Conservation (phyloP, 2,329 filamentous ascomycete species). For the Bimuria novae-zelandiae region DNA sequence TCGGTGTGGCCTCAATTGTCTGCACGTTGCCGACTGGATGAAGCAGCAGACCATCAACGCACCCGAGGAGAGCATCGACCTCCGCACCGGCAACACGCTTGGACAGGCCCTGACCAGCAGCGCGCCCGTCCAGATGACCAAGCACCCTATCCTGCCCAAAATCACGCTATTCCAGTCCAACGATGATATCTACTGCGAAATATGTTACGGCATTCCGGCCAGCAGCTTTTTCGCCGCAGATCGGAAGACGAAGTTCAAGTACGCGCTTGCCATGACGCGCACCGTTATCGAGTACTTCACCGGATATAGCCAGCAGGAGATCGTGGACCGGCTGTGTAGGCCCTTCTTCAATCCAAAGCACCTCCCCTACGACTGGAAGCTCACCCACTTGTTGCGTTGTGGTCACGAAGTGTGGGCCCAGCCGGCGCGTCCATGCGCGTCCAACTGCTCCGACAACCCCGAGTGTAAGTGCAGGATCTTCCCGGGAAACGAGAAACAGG, state of each 20-base stretch:
- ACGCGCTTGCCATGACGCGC: constrained; percentile 16
- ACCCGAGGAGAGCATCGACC: not conserved
- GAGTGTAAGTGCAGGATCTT: not conserved
- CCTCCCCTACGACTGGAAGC: not conserved
- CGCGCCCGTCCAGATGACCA: not conserved
- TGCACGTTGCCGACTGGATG: constrained; percentile 6
- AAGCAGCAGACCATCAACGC: not conserved
- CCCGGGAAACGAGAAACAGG: constrained; percentile 3
- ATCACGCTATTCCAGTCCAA: not conserved
- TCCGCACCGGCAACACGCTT: not conserved
- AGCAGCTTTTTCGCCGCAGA: constrained; percentile 11
- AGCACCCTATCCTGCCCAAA: not conserved
- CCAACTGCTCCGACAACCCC: constrained; percentile 13
- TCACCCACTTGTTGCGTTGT: constrained; percentile 18
- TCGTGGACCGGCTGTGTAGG: constrained; percentile 1
- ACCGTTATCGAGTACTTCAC: constrained; percentile 6
- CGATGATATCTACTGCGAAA: constrained; percentile 22
- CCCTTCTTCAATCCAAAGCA: constrained; percentile 2
- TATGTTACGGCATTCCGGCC: constrained; percentile 20
- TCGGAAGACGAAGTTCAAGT: constrained; percentile 4
- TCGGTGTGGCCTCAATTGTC: constrained; percentile 22
- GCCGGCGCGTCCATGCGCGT: constrained; percentile 10
- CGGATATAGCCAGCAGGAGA: not conserved
- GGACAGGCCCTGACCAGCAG: not conserved
- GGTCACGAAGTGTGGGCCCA: constrained; percentile 19